Conservation (phyloP, 2,329 filamentous ascomycete species). For the Dactylellina drechsleri region DNA sequence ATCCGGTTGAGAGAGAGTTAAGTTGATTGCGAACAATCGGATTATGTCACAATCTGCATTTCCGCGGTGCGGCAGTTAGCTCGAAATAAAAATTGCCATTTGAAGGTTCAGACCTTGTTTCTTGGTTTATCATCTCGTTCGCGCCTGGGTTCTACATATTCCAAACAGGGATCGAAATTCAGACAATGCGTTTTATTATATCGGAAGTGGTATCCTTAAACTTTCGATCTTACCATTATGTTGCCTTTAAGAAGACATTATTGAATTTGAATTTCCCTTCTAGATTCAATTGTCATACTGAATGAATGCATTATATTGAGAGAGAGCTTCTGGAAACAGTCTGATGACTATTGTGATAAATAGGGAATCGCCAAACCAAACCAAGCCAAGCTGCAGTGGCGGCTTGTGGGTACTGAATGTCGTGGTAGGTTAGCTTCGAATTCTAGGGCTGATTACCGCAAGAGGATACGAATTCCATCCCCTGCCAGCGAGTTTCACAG, state of each 20-base stretch:
- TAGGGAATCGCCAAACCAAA: neutral
- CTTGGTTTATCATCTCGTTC: too few relatives aligned
- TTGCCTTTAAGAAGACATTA: too few relatives aligned
- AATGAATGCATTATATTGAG: too few relatives aligned
- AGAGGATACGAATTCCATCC: slow-evolving; percentile 44
- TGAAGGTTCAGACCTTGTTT: slow-evolving; percentile 1
- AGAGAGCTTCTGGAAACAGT: too few relatives aligned
- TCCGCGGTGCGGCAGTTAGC: slow-evolving; percentile 16
- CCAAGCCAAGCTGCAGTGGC: slow-evolving; percentile 28
- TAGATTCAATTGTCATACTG: too few relatives aligned
- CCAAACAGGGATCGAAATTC: too few relatives aligned
- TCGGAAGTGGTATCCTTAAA: too few relatives aligned
- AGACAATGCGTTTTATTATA: too few relatives aligned
- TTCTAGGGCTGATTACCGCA: slow-evolving; percentile 47
- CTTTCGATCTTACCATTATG: too few relatives aligned
- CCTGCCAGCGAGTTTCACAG: slow-evolving; percentile 16
- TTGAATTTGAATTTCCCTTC: too few relatives aligned
- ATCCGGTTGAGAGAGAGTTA: slow-evolving; percentile 7
- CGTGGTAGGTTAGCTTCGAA: neutral
- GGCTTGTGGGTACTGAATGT: slow-evolving; percentile 29
- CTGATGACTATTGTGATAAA: too few relatives aligned
- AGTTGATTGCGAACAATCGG: slow-evolving; percentile 19
- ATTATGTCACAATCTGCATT: slow-evolving; percentile 23
- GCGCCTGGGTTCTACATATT: too few relatives aligned
- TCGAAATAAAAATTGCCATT: neutral